Base-by-base conservation (phyloP, 371 early-diverging fungal genomes). In the Mucor ambiguus region DNA sequence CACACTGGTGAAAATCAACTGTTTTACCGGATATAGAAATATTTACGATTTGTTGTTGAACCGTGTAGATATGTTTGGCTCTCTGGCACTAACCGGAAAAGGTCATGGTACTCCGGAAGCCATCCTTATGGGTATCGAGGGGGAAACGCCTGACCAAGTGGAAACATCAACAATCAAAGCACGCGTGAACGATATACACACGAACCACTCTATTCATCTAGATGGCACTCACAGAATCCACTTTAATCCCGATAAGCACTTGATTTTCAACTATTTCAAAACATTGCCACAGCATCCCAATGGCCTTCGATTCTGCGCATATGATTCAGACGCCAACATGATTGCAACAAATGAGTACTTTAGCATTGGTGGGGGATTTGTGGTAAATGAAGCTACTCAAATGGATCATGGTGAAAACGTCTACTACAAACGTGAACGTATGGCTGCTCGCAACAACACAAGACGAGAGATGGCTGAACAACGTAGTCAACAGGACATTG, bases 31-130 rank as follows among this genome's bases (percentile, higher is more conserved):
- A 37, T 58, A 37, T 58, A 26, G 58, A 37, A 58, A 58, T 37
- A 58, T 57, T 44, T 33, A 60, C 52, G 32, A 32, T 14, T 48
- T 44, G 43, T 35, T 56, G 56, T 46, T 20, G 37, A n/a, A 46
- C 46, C 8, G 43, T 30, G 11, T 59, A 82, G 96, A 97, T 76
- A 76, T 97, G 71, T 97, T 93, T 77, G 98, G 98, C 7, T 94
- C 94, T 16, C 81, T 97, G 41, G 97, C 98, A 35, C 76, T 96
- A 73, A 97, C 97, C 11, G 97, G 97, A 30, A 89, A 88, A 57
- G 97, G 97, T 14, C 96, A 97, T 75, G 96, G 95, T 29, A 97
- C 98, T 1, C 95, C 94, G 10, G 89, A 93, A 67, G 95, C 97
- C 4, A 89, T 95, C 49, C 72, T 95, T 63, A 91, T 94, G 93